A percentile compares a stretch with the other conserved stretches of the same genome.
phyloP scores from a whole-genome alignment of 202 grass and related monocot species.

The Setaria italica region DNA sequence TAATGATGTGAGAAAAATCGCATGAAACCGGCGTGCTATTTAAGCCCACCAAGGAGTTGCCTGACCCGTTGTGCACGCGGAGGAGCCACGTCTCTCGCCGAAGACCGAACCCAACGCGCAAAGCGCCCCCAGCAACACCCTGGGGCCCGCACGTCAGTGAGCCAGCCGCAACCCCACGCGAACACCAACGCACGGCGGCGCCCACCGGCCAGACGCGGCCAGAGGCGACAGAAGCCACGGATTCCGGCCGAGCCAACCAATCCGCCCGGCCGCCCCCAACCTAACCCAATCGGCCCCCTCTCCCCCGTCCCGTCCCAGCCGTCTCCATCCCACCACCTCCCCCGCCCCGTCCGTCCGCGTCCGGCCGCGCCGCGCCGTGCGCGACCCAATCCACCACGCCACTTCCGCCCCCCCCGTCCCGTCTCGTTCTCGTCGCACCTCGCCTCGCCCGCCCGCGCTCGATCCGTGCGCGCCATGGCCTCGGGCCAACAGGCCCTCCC shows the following conservation, averaged over 20 bases:
- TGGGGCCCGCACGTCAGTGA: not conserved
- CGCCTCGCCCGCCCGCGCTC: constrained; percentile 28
- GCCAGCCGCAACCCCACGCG: not conserved
- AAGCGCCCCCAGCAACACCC: not conserved
- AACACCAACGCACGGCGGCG: not conserved
- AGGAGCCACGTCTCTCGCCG: not conserved
- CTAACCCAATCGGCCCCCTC: not conserved
- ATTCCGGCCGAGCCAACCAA: constrained; percentile 44
- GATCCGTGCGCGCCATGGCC: constrained; percentile 74
- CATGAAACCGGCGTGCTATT: no score
- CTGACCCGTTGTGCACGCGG: not conserved
- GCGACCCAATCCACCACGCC: constrained; percentile 51
- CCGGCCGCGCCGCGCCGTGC: constrained; percentile 49
- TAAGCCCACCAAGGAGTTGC: not conserved
- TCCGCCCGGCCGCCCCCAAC: not conserved
- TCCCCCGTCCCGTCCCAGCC: constrained; percentile 22
- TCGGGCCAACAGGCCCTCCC: constrained; percentile 61
- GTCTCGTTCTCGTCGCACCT: constrained; percentile 34
- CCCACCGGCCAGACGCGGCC: not conserved
- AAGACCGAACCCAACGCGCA: not conserved
- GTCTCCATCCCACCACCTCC: constrained; percentile 49
- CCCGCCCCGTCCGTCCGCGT: not conserved
- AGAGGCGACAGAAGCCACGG: constrained; percentile 28
- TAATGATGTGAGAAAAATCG: no score
- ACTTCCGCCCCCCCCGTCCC: constrained; percentile 10